These are phyloP conservation scores for Fusarium sp. DNA, from an alignment of 2,329 filamentous ascomycete genomes.

Conservation along the genomic window DNA sequence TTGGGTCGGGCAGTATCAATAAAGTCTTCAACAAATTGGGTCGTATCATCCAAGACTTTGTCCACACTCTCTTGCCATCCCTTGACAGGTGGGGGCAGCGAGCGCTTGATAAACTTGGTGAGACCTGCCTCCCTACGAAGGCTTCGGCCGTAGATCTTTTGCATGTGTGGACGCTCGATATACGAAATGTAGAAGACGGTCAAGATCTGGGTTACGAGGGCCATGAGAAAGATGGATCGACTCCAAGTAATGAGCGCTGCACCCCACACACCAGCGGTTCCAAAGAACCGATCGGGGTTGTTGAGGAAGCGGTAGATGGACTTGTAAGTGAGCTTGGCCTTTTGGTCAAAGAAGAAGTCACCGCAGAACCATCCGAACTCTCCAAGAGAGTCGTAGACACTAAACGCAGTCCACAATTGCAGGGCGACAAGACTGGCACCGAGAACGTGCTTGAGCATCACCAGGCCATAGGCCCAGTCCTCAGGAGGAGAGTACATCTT, in stretches of 20 bases:
- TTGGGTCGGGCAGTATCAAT: conserved; percentile 89
- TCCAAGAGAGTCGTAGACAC: conserved; percentile 94
- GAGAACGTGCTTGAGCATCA: conserved; percentile 88
- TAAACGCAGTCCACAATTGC: conserved; percentile 92
- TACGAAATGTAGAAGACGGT: conserved; percentile 92
- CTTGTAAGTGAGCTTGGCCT: conserved; percentile 91
- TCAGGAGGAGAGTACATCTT: conserved; percentile 94
- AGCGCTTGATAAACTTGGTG: conserved; percentile 90
- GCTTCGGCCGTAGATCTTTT: conserved; percentile 92
- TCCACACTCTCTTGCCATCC: conserved; percentile 91
- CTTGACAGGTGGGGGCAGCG: conserved; percentile 86
- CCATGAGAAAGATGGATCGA: conserved; percentile 87
- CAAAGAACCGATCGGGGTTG: conserved; percentile 95
- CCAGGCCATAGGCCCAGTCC: conserved; percentile 90
- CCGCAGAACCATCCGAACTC: conserved; percentile 99
- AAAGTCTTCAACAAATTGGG: conserved; percentile 92
- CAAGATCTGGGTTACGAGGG: conserved; percentile 86
- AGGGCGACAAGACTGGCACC: conserved; percentile 86
- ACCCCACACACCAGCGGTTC: conserved; percentile 95
- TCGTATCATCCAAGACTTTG: conserved; percentile 86
- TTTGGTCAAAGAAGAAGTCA: conserved; percentile 96
- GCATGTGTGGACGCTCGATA: conserved; percentile 97
- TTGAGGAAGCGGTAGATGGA: conserved; percentile 99
- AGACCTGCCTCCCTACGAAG: conserved; percentile 90
- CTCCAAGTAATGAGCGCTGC: conserved; percentile 95